These are phyloP conservation scores for Mortierella sp. DNA, from an alignment of 371 early-diverging fungal genomes.

Conservation along the genomic window DNA sequence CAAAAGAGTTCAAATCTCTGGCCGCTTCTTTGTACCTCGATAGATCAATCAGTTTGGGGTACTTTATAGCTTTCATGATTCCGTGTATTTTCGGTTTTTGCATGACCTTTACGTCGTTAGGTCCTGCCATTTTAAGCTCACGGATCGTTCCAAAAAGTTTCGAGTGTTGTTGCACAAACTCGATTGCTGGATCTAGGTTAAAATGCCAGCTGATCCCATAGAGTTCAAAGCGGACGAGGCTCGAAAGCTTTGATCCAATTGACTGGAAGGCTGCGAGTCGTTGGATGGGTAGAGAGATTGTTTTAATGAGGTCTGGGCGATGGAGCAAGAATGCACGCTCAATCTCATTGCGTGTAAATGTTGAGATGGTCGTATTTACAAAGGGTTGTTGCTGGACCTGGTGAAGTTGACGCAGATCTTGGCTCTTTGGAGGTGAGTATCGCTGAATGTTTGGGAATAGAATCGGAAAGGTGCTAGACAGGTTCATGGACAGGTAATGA, in stretches of 20 bases:
- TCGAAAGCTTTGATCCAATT: conserved; percentile 14
- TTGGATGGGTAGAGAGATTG: conserved; percentile 38
- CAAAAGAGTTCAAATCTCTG: conserved; percentile 34
- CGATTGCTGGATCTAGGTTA: conserved; percentile 21
- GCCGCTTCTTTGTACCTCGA: conserved; percentile 43
- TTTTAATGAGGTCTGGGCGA: conserved; percentile 19
- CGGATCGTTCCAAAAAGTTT: conserved; percentile 31
- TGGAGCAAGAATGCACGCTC: conserved; percentile 32
- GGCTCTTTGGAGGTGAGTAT: conserved; percentile 7
- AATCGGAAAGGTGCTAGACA: conserved; percentile 40
- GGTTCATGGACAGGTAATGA: conserved; percentile 35
- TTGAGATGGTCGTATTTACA: conserved; percentile 27
- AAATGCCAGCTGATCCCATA: conserved; percentile 38
- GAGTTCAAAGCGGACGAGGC: conserved; percentile 39
- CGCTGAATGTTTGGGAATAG: conserved; percentile 47
- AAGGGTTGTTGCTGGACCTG: neutral
- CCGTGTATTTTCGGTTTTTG: conserved; percentile 27
- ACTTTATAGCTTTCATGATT: conserved; percentile 24
- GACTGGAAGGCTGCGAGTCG: conserved; percentile 22
- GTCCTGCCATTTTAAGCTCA: conserved; percentile 43
- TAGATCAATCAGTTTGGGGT: conserved; percentile 32
- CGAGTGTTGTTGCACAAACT: conserved; percentile 30
- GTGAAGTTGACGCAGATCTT: neutral
- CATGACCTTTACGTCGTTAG: conserved; percentile 23
- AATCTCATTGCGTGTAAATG: conserved; percentile 43